Base-by-base conservation (phyloP, 2,329 filamentous ascomycete species). In the Pyrenochaeta sp. region DNA sequence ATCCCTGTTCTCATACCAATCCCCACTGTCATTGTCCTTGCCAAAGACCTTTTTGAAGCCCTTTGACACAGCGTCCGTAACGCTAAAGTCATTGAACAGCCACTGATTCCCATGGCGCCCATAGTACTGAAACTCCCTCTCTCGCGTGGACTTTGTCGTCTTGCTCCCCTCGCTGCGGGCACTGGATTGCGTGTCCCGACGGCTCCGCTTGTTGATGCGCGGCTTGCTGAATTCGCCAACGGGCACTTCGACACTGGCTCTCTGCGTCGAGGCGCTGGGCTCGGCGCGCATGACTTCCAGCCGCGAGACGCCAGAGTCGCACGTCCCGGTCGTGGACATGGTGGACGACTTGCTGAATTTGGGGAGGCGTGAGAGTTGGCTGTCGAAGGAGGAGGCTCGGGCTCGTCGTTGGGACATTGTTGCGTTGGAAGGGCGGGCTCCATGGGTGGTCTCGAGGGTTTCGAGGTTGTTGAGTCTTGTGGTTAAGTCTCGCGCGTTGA, bases 1-100 rank as follows among this genome's bases (percentile, higher is more conserved):
- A 27, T 27, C 23, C 46, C 59, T 49, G 27, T 58, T 49, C 54
- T 62, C 60, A 42, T 51, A 60, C 60, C 55, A 57, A 29, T 61
- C 53, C n/a, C 41, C 44, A 4, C 49, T 52, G 3, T 50, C 53
- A 2, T 54, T 49, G 6, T 61, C 60, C 54, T 54, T 64, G 7
- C 60, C 49, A 54, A 73, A 71, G 7, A 71, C 61, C 60, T 56
- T 71, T 3, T 61, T 67, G 44, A 55, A 72, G 17, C 69, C 69
- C 54, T 64, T 72, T 44, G 62, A 67, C 27, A 74, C 63, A n/a
- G 59, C 61, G 15, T 67, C 71, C 10, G 65, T 70, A 33, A 76
- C 58, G 31, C 72, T 75, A 35, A 75, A 75, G 37, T 73, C 72
- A 17, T 74, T 72, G 56, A 77, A 77, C 18, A 77, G 50, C 74